These are phyloP conservation scores for Suhomyces vadensis DNA, from an alignment of 805 yeast genomes.

Conservation along the genomic window DNA sequence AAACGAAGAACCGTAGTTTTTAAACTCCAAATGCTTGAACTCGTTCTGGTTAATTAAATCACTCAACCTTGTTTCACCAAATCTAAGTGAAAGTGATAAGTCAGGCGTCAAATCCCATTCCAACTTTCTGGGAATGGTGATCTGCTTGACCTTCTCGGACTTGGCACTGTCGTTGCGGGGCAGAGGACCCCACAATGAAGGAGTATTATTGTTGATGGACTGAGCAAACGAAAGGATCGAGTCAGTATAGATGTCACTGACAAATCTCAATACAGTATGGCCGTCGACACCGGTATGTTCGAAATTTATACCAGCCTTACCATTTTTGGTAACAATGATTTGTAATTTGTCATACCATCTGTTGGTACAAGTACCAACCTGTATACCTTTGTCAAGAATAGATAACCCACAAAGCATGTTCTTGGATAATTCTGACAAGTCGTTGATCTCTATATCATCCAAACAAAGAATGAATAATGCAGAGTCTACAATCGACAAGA, in stretches of 20 bases:
- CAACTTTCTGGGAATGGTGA: conserved; percentile 78
- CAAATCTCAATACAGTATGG: conserved; percentile 86
- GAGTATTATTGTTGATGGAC: conserved; percentile 73
- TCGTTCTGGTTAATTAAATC: conserved; percentile 90
- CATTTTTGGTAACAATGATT: conserved; percentile 81
- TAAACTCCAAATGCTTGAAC: conserved; percentile 76
- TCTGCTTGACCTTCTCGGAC: conserved; percentile 37
- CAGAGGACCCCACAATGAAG: conserved; percentile 61
- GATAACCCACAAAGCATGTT: conserved; percentile 89
- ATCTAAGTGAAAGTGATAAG: conserved; percentile 73
- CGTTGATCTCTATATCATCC: conserved; percentile 71
- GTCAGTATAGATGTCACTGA: conserved; percentile 88
- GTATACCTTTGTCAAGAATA: conserved; percentile 77
- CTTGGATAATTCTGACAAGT: conserved; percentile 66
- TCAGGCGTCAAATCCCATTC: conserved; percentile 86
- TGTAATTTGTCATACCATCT: conserved; percentile 95
- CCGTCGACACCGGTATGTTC: conserved; percentile 97
- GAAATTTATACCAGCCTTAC: conserved; percentile 90
- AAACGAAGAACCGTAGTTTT: conserved; percentile 67
- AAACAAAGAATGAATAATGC: conserved; percentile 82
- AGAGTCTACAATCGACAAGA: conserved; percentile 71
- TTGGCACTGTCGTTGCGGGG: conserved; percentile 9
- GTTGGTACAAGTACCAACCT: conserved; percentile 91
- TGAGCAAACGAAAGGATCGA: conserved; percentile 84
- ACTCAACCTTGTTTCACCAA: conserved; percentile 86